Conservation (phyloP, 176 grass and related monocot genomes). For the Triticum monococcum region DNA sequence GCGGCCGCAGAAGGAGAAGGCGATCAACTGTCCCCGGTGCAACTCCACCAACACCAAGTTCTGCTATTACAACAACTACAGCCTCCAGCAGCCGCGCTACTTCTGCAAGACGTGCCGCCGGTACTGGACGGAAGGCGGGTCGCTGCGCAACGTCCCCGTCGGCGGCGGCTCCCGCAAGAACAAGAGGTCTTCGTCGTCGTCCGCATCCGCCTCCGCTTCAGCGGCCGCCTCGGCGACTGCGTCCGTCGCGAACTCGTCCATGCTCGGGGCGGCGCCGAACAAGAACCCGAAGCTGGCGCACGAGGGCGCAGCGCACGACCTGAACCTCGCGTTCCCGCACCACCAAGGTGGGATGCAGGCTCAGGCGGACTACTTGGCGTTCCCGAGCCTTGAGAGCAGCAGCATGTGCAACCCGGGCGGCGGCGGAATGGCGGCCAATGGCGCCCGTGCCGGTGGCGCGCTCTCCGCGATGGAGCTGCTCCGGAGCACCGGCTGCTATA, state of each 20-base stretch:
- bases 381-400: constrained; percentile 77
- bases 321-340: constrained; percentile 79
- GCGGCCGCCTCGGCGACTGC: constrained; percentile 8
- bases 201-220: neutral
- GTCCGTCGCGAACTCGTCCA: constrained; percentile 34
- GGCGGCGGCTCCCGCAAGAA: constrained; percentile 95
- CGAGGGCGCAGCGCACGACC: constrained; percentile 65
- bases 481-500: constrained; percentile 61
- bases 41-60: constrained; percentile 98
- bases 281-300: constrained; percentile 63
- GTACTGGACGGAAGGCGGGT: constrained; percentile 96
- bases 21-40: constrained; percentile 93
- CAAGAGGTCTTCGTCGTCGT: constrained; percentile 65
- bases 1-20: constrained; percentile 85
- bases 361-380: constrained; percentile 50
- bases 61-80: constrained; percentile 99
- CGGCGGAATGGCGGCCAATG: constrained; percentile 15
- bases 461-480: constrained; percentile 93
- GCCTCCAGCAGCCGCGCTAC: constrained; percentile 93
- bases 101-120: constrained; percentile 98
- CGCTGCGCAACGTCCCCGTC: constrained; percentile 87
- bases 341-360: constrained; percentile 42
- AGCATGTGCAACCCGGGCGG: constrained; percentile 32
- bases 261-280: constrained; percentile 32
- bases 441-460: constrained; percentile 34